Base-by-base conservation (phyloP, 2,329 filamentous ascomycete genomes). In the Xylariaceae sp. region DNA sequence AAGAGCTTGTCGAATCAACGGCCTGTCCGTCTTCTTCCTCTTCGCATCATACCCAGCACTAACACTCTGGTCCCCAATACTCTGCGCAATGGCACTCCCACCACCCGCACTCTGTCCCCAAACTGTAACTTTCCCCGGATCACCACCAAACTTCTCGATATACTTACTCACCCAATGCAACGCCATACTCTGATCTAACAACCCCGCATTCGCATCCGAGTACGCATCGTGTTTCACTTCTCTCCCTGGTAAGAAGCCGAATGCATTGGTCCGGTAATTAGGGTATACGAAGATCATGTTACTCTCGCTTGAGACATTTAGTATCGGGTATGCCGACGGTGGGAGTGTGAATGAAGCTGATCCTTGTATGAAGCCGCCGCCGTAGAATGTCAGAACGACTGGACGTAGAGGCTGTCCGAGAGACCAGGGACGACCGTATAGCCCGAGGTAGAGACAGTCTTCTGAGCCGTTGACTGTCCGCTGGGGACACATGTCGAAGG, bases 361-460 rank as follows among this genome's bases (percentile, higher is more conserved):
- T 7, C 82, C 83, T 62, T 80, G 70, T 46, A 85, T 80, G 67
- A 82, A 86, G 2, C 74, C 83, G 12, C 83, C 83, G 47, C 83
- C 83, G 61, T 81, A 83, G 62, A 83, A 84, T 3, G 76, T 75
- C 3, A 86, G 75, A 0, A 86, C 73, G 0, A 86, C 82, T 0
- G 83, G 82, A 2, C 79, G 72, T 3, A 76, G 71, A 1, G 75
- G 66, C n/a, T 72, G 62, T 1, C 63, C 62, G 1, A 49, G 18
- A 0, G 63, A 68, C 81, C 81, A 85, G 3, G 81, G 82, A 0
- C 81, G 75, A 5, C 79, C 76, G 66, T 82, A 85, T 0, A 86
- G 68, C 11, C 80, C 80, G 2, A 86, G 73, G 54, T 83, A 84
- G 13, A 85, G 70, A 57, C 82, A 86, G 60, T 86, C 82, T 69